phyloP scores from a whole-genome alignment of 805 yeast genomes.

The Barnettozyma californica region DNA sequence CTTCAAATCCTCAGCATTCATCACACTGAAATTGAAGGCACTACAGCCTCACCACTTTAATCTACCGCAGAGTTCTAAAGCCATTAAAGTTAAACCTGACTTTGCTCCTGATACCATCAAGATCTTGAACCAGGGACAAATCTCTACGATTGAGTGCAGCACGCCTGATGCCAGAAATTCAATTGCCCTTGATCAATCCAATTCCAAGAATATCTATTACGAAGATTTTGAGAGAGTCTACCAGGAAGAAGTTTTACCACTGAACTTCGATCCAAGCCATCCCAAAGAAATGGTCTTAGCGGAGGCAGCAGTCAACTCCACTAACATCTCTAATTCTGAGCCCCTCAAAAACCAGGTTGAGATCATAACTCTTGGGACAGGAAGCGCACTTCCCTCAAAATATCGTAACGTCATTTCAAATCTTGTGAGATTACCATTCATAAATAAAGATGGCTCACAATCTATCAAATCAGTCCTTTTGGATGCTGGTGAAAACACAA shows the following conservation, averaged over 20 bases:
- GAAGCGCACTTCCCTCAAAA: conserved; percentile 83
- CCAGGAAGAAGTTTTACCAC: conserved; percentile 24
- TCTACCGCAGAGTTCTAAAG: conserved; percentile 30
- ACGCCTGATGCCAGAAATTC: conserved; percentile 13
- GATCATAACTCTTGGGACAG: conserved; percentile 81
- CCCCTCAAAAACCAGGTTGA: conserved; percentile 51
- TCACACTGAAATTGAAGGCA: conserved; percentile 52
- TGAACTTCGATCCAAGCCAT: conserved; percentile 10
- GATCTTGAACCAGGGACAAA: conserved; percentile 20
- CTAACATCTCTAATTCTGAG: conserved; percentile 7
- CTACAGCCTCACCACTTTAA: conserved; percentile 38
- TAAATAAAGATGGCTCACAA: conserved; percentile 14
- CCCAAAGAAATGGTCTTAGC: conserved; percentile 10
- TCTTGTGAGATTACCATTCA: conserved; percentile 62
- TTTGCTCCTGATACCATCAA: conserved; percentile 18
- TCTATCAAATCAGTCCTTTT: conserved; percentile 47
- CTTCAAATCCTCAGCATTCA: conserved; percentile 49
- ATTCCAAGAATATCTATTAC: conserved; percentile 8
- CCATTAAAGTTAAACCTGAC: conserved; percentile 26
- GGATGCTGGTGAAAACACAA: conserved; percentile 95
- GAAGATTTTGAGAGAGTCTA: conserved; percentile 26
- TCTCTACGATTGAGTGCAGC: conserved; percentile 16
- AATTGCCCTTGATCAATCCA: conserved; percentile 9
- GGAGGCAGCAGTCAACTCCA: conserved; percentile 17
- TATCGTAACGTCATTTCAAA: conserved; percentile 83